A percentile compares a stretch with the other conserved stretches of the same genome.
phyloP scores from a whole-genome alignment of 352 stramenopile species.

The Globisporangium carolinianum region DNA sequence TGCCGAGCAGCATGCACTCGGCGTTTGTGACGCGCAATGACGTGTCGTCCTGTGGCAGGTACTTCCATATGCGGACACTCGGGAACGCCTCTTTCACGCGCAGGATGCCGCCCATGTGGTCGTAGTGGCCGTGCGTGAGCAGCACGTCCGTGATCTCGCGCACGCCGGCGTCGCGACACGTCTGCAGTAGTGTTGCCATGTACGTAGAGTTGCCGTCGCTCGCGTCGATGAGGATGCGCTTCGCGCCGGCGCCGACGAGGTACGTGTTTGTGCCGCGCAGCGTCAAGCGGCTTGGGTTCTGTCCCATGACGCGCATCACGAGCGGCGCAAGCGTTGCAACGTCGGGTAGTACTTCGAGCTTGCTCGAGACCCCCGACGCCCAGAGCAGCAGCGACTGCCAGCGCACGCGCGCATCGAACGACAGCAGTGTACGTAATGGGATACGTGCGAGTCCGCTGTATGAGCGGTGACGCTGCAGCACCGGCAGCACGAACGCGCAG shows the following conservation, averaged over 20 bases:
- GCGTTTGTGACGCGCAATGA: conserved; percentile 39
- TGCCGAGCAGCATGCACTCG: conserved; percentile 37
- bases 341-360: conserved; percentile 27
- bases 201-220: conserved; percentile 70
- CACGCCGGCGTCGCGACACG: conserved; percentile 33
- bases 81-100: conserved; percentile 47
- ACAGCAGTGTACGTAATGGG: conserved; percentile 24
- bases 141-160: conserved; percentile 67
- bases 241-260: conserved; percentile 58
- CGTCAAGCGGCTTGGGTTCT: conserved; percentile 86
- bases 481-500: neutral
- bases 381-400: conserved; percentile 37
- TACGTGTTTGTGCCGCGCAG: conserved; percentile 89
- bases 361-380: conserved; percentile 32
- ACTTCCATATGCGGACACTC: conserved; percentile 62
- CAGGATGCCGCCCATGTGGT: conserved; percentile 85
- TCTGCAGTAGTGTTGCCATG: conserved; percentile 30
- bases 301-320: conserved; percentile 70
- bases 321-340: conserved; percentile 34
- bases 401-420: conserved; percentile 36
- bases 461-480: conserved; percentile 4
- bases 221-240: conserved; percentile 68
- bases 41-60: conserved; percentile 30
- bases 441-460: conserved; percentile 12
- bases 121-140: conserved; percentile 85